Evolutionary conservation across 1,139 yeast species (phyloP).

Genomic region (Lodderomyces theae): DNA sequence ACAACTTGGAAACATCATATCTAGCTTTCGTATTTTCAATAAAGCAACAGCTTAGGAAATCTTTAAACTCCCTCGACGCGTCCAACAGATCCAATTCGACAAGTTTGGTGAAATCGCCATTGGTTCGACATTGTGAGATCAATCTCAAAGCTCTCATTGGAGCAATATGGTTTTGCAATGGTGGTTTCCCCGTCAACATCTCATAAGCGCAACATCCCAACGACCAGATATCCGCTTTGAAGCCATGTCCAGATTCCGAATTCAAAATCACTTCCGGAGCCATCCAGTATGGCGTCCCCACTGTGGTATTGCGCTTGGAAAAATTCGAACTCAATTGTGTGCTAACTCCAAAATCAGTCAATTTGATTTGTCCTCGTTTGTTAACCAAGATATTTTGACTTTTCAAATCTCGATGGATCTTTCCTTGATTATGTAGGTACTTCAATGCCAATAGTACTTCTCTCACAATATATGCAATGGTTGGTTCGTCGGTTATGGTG

Average conservation of each 20-base stretch:
- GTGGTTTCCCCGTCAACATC: conserved; percentile 80
- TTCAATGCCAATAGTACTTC: conserved; percentile 67
- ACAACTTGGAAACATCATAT: conserved; percentile 55
- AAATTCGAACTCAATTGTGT: conserved; percentile 78
- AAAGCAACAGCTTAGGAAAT: conserved; percentile 66
- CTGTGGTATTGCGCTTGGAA: conserved; percentile 82
- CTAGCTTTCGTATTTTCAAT: conserved; percentile 59
- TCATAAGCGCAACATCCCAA: conserved; percentile 89
- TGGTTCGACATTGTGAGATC: conserved; percentile 40
- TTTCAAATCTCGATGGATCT: conserved; percentile 83
- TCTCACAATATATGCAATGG: conserved; percentile 54
- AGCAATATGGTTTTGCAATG: conserved; percentile 60
- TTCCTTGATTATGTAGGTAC: conserved; percentile 73
- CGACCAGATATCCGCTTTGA: conserved; percentile 94
- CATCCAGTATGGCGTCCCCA: conserved; percentile 99
- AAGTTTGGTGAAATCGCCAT: conserved; percentile 33
- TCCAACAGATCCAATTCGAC: conserved; percentile 27
- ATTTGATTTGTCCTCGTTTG: conserved; percentile 70
- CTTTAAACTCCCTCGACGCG: conserved; percentile 35
- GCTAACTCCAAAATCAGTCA: conserved; percentile 97
- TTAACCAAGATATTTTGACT: conserved; percentile 80
- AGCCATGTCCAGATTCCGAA: conserved; percentile 72
- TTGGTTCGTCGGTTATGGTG: conserved; percentile 42
- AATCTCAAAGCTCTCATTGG: conserved; percentile 74
- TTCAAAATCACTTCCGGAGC: conserved; percentile 94